These are phyloP conservation scores for Diaporthe caulivora DNA, from an alignment of 2,329 filamentous ascomycete genomes.

Conservation along the genomic window DNA sequence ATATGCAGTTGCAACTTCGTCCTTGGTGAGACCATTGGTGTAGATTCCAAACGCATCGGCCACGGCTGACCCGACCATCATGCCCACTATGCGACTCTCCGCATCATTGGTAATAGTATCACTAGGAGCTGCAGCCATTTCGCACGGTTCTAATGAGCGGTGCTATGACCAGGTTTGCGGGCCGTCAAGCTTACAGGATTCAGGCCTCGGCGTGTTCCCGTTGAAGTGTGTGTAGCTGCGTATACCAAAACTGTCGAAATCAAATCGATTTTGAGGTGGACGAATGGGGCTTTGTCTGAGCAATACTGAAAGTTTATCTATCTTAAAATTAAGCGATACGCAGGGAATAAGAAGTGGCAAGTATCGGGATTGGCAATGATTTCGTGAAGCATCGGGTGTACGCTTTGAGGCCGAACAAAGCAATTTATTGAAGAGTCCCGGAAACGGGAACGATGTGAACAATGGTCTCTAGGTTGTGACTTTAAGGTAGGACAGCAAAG, in stretches of 20 bases:
- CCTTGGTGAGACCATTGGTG: not conserved
- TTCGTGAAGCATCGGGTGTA: too few relatives aligned
- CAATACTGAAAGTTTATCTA: too few relatives aligned
- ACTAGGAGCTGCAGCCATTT: not conserved
- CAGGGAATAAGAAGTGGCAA: not conserved
- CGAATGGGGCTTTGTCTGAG: too few relatives aligned
- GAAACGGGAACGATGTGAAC: not conserved
- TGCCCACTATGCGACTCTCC: slow-evolving; percentile 23
- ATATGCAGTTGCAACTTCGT: not conserved
- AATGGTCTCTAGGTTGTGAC: too few relatives aligned
- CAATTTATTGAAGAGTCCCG: not conserved
- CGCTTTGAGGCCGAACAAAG: slow-evolving; percentile 7
- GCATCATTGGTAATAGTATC: not conserved
- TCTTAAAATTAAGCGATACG: not conserved
- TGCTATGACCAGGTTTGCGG: not conserved
- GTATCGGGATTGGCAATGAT: not conserved
- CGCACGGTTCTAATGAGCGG: not conserved
- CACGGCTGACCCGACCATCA: slow-evolving; percentile 16
- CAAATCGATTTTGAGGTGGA: not conserved
- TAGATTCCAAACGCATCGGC: not conserved
- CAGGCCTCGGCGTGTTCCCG: too few relatives aligned
- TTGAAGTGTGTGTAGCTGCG: not conserved
- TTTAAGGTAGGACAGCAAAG: too few relatives aligned
- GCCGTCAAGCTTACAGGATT: too few relatives aligned
- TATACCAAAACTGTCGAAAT: not conserved